Base-by-base conservation (phyloP, 2,329 filamentous ascomycete species). In the Colletotrichum liaoningense region DNA sequence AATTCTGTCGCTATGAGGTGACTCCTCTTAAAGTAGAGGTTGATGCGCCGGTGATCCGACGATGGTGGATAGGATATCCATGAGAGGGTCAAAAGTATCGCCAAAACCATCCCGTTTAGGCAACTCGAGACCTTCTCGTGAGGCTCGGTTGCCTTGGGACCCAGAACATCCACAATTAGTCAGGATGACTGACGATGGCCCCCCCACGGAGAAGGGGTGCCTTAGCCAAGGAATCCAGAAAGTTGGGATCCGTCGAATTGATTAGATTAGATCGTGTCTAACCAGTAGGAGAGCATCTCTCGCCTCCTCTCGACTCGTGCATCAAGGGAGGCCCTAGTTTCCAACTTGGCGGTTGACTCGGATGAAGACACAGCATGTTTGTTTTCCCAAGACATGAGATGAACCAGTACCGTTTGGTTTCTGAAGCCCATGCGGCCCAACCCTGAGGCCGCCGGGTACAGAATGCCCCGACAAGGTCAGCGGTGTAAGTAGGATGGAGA, bases 241-340 rank as follows among this genome's bases (percentile, higher is more conserved):
- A 33, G 28, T 24, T 67, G 65, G 65, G 59, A 58, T 24, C 57
- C 67, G 58, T 72, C 54, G 55, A 60, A 26, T 72, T 69, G 66
- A 69, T 69, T 69, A 72, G 69, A 72, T 72, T 69, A 72, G 65
- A 72, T 69, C 66, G 65, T 55, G 30, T 11, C 30, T 16, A 22
- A 26, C 69, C 59, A 69, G 42, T 69, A 38, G 38, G 33, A 38
- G 16, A n/a, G 33, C 30, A 35, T n/a, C 11, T 24, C 42, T 16
- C 30, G n/a, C 46, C 24, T 30, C 19, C 16, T 30, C 11, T 42
- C 67, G 67, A 63, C 67, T 71, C 67, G n/a, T 49, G 67, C 14
- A 52, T 46, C 55, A 52, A 19, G 60, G 70, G 56, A 14, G 6
- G 12, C 56, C 60, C 54, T 35, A 16, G 56, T 22, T 42, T 24